A percentile compares a stretch with the other conserved stretches of the same genome.
phyloP scores from a whole-genome alignment of 441 rosid genomes.

The Metrosideros polymorpha region DNA sequence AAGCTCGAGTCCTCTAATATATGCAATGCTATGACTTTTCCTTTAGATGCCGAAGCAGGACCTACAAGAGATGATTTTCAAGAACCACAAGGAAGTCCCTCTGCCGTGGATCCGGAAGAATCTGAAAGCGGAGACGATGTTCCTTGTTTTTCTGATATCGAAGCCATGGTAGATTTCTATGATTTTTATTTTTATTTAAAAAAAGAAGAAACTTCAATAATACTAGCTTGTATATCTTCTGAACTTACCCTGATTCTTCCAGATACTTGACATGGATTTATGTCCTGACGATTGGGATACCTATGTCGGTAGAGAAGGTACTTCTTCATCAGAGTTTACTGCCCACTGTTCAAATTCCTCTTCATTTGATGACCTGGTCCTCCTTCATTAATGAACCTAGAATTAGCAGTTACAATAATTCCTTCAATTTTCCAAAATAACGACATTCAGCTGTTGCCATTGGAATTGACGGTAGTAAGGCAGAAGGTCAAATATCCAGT shows the following conservation, averaged over 20 bases:
- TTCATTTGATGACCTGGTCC: background rate
- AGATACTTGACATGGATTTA: constrained; percentile 41
- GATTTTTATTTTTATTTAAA: background rate
- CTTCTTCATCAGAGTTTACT: background rate
- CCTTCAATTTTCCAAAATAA: background rate
- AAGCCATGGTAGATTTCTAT: constrained; percentile 33
- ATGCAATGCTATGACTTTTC: constrained; percentile 8
- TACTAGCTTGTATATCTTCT: background rate
- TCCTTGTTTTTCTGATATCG: constrained; percentile 29
- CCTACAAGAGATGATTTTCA: constrained; percentile 6
- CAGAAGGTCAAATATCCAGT: background rate
- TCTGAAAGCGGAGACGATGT: constrained; percentile 24
- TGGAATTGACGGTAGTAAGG: background rate
- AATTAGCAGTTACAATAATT: background rate
- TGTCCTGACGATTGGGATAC: constrained; percentile 26
- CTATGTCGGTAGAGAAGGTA: constrained; percentile 22
- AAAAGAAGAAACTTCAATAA: background rate
- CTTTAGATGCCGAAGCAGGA: constrained; percentile 13
- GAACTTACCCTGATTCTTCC: constrained; percentile 4
- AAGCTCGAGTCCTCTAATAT: constrained; percentile 16
- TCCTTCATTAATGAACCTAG: background rate
- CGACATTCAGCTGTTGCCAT: background rate
- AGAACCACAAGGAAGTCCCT: constrained; percentile 15
- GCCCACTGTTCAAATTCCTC: background rate
- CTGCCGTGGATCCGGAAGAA: constrained; percentile 12